Evolutionary conservation across 2,329 filamentous ascomycete genomes (phyloP), one percentile per base, ranked within the genome.

Genomic region (Penicillium nordicum): DNA sequence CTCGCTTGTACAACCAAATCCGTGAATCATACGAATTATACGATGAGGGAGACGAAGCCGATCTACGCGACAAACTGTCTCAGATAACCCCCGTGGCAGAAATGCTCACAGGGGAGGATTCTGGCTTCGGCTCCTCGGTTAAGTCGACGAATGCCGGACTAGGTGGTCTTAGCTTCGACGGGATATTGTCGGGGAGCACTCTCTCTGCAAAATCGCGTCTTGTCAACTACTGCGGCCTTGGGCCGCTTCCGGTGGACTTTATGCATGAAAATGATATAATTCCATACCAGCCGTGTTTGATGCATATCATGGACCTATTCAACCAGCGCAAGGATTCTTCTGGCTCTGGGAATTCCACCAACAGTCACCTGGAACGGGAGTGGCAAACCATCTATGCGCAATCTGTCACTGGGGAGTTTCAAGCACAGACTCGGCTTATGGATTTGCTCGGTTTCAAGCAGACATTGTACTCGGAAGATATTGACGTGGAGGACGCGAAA

Each of bases 391-490:
- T 67, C 12, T 70, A 67, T 52, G 58, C 67, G 51, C 69, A 71
- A 47, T 67, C 69, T 4, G 63, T 68, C 21, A 71, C 69, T 6
- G 67, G 65, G 30, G 52, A 51, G 4, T 70, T 67, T 52, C 67
- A 70, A 42, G 61, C 62, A 3, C 67, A 71, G 53, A 49, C 60
- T 36, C 42, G 54, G n/a, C 59, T 69, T 25, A 71, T 69, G 36
- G 41, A 55, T 10, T 64, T 75, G 40, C 72, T 77, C 48, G 75
- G 73, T 6, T 75, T 76, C 48, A 42, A 65, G 2, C 45, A 69
- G 40, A 55, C 62, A 1, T 63, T 75, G 23, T 61, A 63, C 30
- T 69, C 67, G 37, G 68, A 72, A 38, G 62, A 63, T 27, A 61
- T 75, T 8, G 62, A 62, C 5, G 55, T 67, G 23, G 53, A 60